phyloP scores from a whole-genome alignment of 495 filamentous ascomycete species.

The Tuber brumale region DNA sequence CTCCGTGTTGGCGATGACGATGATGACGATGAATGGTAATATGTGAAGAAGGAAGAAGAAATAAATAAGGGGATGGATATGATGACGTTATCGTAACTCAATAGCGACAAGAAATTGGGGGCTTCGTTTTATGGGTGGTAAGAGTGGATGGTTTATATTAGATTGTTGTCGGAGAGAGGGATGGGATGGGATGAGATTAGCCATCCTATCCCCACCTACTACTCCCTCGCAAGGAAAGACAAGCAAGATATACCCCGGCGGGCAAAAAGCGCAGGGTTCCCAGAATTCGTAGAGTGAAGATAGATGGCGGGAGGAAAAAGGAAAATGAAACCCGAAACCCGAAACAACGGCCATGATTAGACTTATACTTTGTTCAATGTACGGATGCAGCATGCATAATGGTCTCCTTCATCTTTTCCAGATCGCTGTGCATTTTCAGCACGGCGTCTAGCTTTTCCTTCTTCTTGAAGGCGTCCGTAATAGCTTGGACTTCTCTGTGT shows the following conservation, averaged over 20 bases:
- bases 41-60: slow-evolving; percentile 44
- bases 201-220: neutral
- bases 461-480: slow-evolving; percentile 34
- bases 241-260: neutral
- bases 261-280: neutral
- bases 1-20: neutral
- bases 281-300: slow-evolving; percentile 2
- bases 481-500: slow-evolving; percentile 35
- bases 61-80: neutral
- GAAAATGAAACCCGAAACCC: slow-evolving; percentile 5
- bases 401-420: slow-evolving; percentile 33
- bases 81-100: slow-evolving; percentile 4
- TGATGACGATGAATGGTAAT: neutral
- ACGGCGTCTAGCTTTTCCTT: slow-evolving; percentile 39
- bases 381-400: slow-evolving; percentile 31
- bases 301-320: slow-evolving; percentile 15
- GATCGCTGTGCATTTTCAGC: slow-evolving; percentile 37
- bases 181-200: neutral
- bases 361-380: slow-evolving; percentile 14
- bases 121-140: neutral
- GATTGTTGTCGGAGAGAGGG: neutral
- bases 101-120: neutral
- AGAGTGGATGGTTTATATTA: neutral
- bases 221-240: neutral
- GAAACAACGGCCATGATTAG: slow-evolving; percentile 17